Base-by-base conservation (phyloP, 352 stramenopile genomes). In the Blastocystis sp. region DNA sequence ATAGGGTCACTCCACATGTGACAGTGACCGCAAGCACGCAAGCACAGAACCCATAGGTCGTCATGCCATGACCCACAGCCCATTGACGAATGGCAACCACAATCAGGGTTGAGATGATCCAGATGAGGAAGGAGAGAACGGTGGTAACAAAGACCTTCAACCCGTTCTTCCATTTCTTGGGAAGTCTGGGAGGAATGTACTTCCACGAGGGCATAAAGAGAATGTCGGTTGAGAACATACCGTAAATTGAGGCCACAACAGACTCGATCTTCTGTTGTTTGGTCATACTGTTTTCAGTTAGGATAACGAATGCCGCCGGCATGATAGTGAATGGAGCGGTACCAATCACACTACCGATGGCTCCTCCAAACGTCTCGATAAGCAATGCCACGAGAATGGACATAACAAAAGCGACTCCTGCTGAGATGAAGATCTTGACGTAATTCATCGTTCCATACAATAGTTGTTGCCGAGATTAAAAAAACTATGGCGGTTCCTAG, bases 131-230 rank as follows among this genome's bases (percentile, higher is more conserved):
- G 43, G 61, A 76, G 23, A 86, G 7, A 5, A 86, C 2, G 17
- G 61, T 70, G 9, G 64, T 62, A 74, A 86, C 43, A 10, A 86
- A 14, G 1, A 86, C 61, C 41, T 34, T 60, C 61, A 71, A 43
- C 1, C 52, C 40, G 52, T 86, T 86, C 2, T 9, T 28, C 61
- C 61, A 76, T 17, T 53, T 86, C 41, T 76, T 70, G n/a, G 76
- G 76, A 7, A 86, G 41, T 38, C 48, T 76, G 7, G 61, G 61
- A 52, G 76, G 76, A 61, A 86, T 60, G 38, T 74, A 4, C n/a
- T 86, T 86, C 76, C 76, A 86, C 4, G 4, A 56, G 5, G 76
- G 76, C 64, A 86, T 76, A 74, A 86, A 86, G 38, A 70, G n/a
- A 74, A 86, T 71, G 60, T 86, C n/a, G 5, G 64, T 76, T 43